Percentiles rank a stretch among this genome's conserved stretches.
Conservation (phyloP, 148 eudicot species). For the Fagopyrum tataricum region DNA sequence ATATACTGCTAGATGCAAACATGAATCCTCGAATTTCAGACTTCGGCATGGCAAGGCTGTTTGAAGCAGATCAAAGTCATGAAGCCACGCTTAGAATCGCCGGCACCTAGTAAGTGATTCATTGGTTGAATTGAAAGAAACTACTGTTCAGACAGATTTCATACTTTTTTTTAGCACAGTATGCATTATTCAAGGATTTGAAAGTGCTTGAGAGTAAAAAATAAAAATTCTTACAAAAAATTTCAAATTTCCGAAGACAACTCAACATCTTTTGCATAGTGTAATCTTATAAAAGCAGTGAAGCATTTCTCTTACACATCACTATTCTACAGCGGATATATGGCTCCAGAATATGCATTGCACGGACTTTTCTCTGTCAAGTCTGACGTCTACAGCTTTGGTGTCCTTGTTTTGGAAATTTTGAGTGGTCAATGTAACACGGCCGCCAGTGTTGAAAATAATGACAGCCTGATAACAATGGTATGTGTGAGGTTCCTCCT, state of each 20-base stretch:
- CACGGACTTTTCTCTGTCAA: slow-evolving; percentile 32
- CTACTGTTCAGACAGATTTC: background rate
- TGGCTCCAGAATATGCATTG: slow-evolving; percentile 15
- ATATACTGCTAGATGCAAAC: slow-evolving; percentile 24
- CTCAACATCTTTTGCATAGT: background rate
- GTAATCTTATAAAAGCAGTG: background rate
- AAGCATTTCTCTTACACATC: slow-evolving; percentile 13
- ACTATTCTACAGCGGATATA: slow-evolving; percentile 19
- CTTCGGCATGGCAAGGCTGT: slow-evolving; percentile 34
- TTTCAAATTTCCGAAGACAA: background rate
- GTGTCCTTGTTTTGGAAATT: slow-evolving; percentile 13
- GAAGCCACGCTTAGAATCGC: slow-evolving; percentile 22
- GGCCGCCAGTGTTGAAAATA: background rate
- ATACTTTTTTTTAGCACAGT: no score
- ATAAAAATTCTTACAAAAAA: background rate
- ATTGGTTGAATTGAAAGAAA: background rate
- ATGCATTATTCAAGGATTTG: background rate
- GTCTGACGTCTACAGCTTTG: slow-evolving; percentile 36
- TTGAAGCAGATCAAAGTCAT: slow-evolving; percentile 24
- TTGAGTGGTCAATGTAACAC: slow-evolving; percentile 9
- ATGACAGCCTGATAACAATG: slow-evolving; percentile 7
- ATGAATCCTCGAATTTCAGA: slow-evolving; percentile 31
- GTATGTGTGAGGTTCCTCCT: background rate
- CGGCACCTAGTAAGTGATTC: slow-evolving; percentile 33
- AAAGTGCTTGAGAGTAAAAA: background rate